Evolutionary conservation across 176 grass and related monocot genomes (phyloP).

Genomic region (Zea mays): Zm-B73-REFERENCE-NAM-5.0 NC_050103.1:119483001-119483500

Average conservation of each 20-base stretch:
- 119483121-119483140: neutral
- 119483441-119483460: neutral
- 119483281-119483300: neutral
- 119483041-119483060: too few species aligned
- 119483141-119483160: neutral
- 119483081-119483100: neutral
- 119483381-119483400: neutral
- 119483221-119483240: neutral
- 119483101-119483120: neutral
- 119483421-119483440: neutral
- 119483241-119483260: neutral
- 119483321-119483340: neutral
- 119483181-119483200: neutral
- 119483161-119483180: slow-evolving; percentile 12
- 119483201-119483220: neutral
- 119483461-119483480: neutral
- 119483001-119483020: too few species aligned
- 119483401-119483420: neutral
- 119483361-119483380: neutral
- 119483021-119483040: too few species aligned
- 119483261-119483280: neutral
- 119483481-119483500: neutral
- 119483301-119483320: neutral
- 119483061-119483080: neutral
- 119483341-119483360: neutral